A percentile compares a stretch with the other conserved stretches of the same genome.
These are phyloP conservation scores for Sphaerulina musiva DNA, from an alignment of 2,329 filamentous ascomycete genomes.

Conservation along the genomic window DNA sequence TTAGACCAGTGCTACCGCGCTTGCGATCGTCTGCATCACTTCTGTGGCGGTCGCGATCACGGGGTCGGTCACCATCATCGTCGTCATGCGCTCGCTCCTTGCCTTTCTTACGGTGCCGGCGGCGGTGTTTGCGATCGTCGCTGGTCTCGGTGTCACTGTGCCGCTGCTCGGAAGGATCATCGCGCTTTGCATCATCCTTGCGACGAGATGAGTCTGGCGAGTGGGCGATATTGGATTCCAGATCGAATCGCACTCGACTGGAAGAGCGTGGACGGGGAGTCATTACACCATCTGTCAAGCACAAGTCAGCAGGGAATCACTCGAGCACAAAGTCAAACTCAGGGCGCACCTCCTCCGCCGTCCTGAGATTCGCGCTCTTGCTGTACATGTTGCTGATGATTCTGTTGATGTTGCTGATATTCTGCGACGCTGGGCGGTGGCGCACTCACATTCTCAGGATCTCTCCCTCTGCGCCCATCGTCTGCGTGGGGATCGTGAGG, in stretches of 20 bases:
- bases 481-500: constrained; percentile 21
- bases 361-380: constrained; percentile 28
- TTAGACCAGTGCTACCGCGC: constrained; percentile 16
- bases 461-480: constrained; percentile 24
- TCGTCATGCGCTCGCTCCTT: constrained; percentile 17
- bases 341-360: constrained; percentile 24
- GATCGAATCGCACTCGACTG: constrained; percentile 30
- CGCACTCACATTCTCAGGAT: constrained; percentile 46
- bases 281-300: constrained; percentile 27
- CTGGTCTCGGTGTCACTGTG: constrained; percentile 18
- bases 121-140: constrained; percentile 20
- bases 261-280: constrained; percentile 23
- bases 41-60: background rate
- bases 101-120: constrained; percentile 14
- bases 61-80: constrained; percentile 6
- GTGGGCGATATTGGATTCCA: constrained; percentile 28
- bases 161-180: constrained; percentile 17
- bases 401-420: constrained; percentile 8
- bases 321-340: constrained; percentile 10
- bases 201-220: constrained; percentile 25
- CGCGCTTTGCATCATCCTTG: constrained; percentile 21
- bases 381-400: constrained; percentile 10
- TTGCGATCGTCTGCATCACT: constrained; percentile 9
- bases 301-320: constrained; percentile 4
- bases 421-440: constrained; percentile 18